Conservation (phyloP, 2,329 filamentous ascomycete genomes). For the Trichoderma sp. region DNA sequence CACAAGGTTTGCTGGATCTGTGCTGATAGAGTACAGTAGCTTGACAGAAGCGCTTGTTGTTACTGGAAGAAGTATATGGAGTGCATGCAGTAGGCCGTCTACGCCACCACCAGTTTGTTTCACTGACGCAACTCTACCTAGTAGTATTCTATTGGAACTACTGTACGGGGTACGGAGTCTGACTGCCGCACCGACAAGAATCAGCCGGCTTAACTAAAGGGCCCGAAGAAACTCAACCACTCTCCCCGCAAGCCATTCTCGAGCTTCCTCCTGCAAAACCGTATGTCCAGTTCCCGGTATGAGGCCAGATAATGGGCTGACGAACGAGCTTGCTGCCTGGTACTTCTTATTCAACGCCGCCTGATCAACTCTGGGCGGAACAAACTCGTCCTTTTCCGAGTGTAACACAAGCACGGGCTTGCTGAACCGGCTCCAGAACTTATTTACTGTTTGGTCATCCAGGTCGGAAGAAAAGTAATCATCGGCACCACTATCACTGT, state of each 20-base stretch:
- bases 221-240: conserved; percentile 45
- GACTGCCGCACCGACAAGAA: too few relatives aligned
- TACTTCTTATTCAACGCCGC: conserved; percentile 56
- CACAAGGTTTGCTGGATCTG: not conserved
- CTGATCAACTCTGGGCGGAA: conserved; percentile 58
- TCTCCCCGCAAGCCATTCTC: conserved; percentile 48
- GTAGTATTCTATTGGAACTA: not conserved
- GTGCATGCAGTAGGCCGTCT: too few relatives aligned
- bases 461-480: conserved; percentile 86
- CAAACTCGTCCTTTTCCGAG: conserved; percentile 63
- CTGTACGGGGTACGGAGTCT: too few relatives aligned
- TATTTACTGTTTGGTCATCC: conserved; percentile 49
- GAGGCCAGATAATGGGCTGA: conserved; percentile 49
- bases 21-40: not conserved
- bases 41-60: not conserved
- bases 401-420: conserved; percentile 62
- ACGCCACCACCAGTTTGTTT: not conserved
- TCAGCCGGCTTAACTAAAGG: not conserved
- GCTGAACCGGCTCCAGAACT: conserved; percentile 63
- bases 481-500: conserved; percentile 61
- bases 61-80: not conserved
- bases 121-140: not conserved
- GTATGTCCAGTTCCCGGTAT: conserved; percentile 53
- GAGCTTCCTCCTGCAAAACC: conserved; percentile 44
- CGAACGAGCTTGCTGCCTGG: conserved; percentile 43